Conservation (phyloP, 805 yeast species). For the Candida patagonica region DNA sequence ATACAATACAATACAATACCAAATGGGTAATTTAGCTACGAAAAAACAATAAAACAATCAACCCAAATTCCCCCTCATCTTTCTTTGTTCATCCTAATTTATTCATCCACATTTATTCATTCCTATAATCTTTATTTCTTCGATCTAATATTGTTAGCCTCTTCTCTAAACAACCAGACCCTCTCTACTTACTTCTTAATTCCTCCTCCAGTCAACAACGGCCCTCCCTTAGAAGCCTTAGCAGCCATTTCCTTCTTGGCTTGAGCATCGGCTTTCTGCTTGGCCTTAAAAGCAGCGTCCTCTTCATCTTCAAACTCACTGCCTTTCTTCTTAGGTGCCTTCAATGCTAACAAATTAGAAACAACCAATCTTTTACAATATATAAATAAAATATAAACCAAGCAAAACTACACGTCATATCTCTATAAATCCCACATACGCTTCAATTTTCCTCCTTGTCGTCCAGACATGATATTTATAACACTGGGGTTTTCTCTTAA, state of each 20-base stretch:
- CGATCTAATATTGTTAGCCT: neutral
- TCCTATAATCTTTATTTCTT: no score
- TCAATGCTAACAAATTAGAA: slow-evolving; percentile 52
- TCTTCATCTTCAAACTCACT: slow-evolving; percentile 67
- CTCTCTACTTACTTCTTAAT: slow-evolving; percentile 67
- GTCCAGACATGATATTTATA: slow-evolving; percentile 63
- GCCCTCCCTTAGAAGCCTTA: slow-evolving; percentile 83
- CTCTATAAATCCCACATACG: slow-evolving; percentile 38
- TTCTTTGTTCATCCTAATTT: no score
- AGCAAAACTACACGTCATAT: neutral
- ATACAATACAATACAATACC: no score
- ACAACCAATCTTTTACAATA: slow-evolving; percentile 2
- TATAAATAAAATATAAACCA: neutral
- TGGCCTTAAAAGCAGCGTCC: slow-evolving; percentile 81
- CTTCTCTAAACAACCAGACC: no score
- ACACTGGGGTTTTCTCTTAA: no score
- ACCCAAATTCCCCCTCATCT: no score
- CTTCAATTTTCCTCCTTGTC: slow-evolving; percentile 96
- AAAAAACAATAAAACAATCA: no score
- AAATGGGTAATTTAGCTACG: no score
- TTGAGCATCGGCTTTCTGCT: slow-evolving; percentile 90
- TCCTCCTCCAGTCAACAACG: slow-evolving; percentile 87
- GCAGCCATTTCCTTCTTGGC: slow-evolving; percentile 87
- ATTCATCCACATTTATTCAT: no score
- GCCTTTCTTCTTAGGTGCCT: slow-evolving; percentile 78